Evolutionary conservation across 106 monocot genomes (phyloP), one percentile per base, ranked within the genome.

Genomic region (Dioscorea dumetorum): DNA sequence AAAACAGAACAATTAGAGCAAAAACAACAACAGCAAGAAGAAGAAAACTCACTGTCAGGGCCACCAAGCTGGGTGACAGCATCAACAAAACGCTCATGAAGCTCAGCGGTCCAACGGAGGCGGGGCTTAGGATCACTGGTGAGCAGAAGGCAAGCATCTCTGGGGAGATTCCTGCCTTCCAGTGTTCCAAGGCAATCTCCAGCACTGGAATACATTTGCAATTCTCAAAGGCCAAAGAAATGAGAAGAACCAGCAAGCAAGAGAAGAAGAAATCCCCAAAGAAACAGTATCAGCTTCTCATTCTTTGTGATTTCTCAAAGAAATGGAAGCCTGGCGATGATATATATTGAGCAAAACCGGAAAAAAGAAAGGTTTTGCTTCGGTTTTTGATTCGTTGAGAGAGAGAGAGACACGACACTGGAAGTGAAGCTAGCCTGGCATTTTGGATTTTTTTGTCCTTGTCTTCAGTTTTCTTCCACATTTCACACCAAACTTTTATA

Each of bases 1-100:
- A 19, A 18, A 13, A 54, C 51, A 51, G 51, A 54, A 54, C 13
- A 19, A 54, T 54, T 15, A 54, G 28, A 28, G 28, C 28, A 28
- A 28, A 28, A 28, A 28, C 28, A 28, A 28, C 28, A 16, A 54
- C 54, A 54, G 4, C 12, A 54, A 54, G 54, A 54, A n/a, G n/a
- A n/a, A 33, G 8, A 33, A 21, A 33, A 54, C 67, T 66, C 59
- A 90, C 90, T 90, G 17, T 86, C 90, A 13, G 90, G 90, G 21
- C 90, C 90, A 24, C 90, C 90, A 24, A 90, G 86, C 72, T 90
- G 83, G 7, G 74, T 63, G 57, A 90, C 90, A 60, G 90, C 85
- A 62, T 90, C 86, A 19, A 90, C 86, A 58, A 90, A 90, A 52
- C 85, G 82, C 48, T 85, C 85, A 48, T 90, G 90, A 57, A 90